A percentile compares a stretch with the other conserved stretches of the same genome.
phyloP scores from a whole-genome alignment of 2,329 filamentous ascomycete species.

The Stachybotrys chartarum region DNA sequence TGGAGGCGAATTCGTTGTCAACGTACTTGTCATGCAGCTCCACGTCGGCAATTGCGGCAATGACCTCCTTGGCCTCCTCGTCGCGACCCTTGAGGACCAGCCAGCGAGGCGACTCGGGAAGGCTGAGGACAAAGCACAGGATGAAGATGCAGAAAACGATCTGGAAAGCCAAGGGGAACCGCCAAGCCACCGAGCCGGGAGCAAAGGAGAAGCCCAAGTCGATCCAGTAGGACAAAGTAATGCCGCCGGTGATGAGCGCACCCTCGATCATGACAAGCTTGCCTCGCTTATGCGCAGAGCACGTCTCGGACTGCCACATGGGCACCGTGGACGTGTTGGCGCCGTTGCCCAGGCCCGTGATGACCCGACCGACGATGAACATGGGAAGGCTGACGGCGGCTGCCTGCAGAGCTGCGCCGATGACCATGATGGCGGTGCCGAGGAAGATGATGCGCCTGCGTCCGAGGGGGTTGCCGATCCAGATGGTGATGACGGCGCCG shows the following conservation, averaged over 20 bases:
- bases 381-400: slow-evolving; percentile 47
- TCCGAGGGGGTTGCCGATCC: slow-evolving; percentile 57
- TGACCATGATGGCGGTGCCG: slow-evolving; percentile 48
- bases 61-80: slow-evolving; percentile 38
- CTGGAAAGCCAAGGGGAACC: slow-evolving; percentile 51
- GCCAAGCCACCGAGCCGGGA: slow-evolving; percentile 35
- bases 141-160: slow-evolving; percentile 54
- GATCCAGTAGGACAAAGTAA: slow-evolving; percentile 54
- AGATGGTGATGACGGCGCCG: slow-evolving; percentile 58
- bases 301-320: slow-evolving; percentile 56
- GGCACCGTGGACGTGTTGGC: slow-evolving; percentile 49
- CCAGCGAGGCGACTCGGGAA: slow-evolving; percentile 48
- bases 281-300: slow-evolving; percentile 49
- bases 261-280: slow-evolving; percentile 56
- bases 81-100: slow-evolving; percentile 37
- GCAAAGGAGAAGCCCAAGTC: slow-evolving; percentile 50
- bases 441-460: slow-evolving; percentile 53
- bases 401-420: slow-evolving; percentile 53
- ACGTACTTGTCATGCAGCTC: slow-evolving; percentile 51
- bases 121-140: slow-evolving; percentile 39
- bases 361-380: slow-evolving; percentile 50
- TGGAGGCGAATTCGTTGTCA: slow-evolving; percentile 49
- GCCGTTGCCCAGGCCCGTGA: slow-evolving; percentile 53
- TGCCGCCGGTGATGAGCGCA: slow-evolving; percentile 48
- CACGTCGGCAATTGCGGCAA: slow-evolving; percentile 46